These are phyloP conservation scores for Cercis canadensis DNA, from an alignment of 306 rosid genomes.

Conservation along the genomic window DNA sequence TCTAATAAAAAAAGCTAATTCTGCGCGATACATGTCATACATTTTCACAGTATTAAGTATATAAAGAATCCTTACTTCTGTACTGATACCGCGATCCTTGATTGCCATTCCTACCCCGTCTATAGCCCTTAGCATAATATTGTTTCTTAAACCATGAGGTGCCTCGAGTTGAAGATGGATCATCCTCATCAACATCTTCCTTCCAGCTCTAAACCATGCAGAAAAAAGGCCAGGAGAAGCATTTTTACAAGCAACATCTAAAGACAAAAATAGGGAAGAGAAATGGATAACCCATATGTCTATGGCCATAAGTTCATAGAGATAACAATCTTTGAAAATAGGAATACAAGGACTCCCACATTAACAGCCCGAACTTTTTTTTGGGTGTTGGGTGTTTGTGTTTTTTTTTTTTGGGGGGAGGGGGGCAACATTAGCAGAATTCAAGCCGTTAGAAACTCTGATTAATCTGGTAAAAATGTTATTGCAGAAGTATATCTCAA, in stretches of 20 bases:
- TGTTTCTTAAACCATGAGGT: conserved; percentile 35
- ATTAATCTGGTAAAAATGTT: too few species aligned
- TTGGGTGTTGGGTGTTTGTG: too few species aligned
- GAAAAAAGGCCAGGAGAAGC: conserved; percentile 20
- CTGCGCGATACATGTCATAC: conserved; percentile 10
- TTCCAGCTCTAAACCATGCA: conserved; percentile 39
- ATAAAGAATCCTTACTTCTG: conserved; percentile 28
- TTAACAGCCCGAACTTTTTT: too few species aligned
- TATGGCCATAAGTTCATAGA: too few species aligned
- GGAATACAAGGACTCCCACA: too few species aligned
- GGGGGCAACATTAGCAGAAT: too few species aligned
- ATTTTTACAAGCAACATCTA: conserved; percentile 16
- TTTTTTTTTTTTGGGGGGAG: too few species aligned
- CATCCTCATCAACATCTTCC: conserved; percentile 28
- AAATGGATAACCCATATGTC: background rate
- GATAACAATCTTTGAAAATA: too few species aligned
- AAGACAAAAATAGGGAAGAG: conserved; percentile 27
- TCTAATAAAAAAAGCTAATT: conserved; percentile 4
- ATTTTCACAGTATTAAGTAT: conserved; percentile 8
- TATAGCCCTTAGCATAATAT: conserved; percentile 32
- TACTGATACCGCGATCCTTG: conserved; percentile 20
- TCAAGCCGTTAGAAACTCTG: too few species aligned
- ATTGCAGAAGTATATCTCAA: too few species aligned
- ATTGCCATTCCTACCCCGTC: conserved; percentile 29
- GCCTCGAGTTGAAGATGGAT: conserved; percentile 39